Conservation (phyloP, 768 basidiomycete species). For the Pilatotrama ljubarskyi region DNA sequence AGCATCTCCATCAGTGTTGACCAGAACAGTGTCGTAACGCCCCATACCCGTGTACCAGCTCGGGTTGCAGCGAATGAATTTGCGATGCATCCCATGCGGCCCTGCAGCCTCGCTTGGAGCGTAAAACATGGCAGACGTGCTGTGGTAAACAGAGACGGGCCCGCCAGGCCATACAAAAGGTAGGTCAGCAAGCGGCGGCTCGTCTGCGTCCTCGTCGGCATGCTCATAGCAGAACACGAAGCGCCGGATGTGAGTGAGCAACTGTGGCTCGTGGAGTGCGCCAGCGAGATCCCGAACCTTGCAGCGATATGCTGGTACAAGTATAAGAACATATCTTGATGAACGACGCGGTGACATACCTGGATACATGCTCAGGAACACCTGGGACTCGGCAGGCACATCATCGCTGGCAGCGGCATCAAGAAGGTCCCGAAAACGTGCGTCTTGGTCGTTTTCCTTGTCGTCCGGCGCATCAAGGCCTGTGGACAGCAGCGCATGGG, state of each 20-base stretch:
- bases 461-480: not conserved
- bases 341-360: not conserved
- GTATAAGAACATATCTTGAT: too few relatives aligned
- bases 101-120: not conserved
- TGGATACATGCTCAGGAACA: not conserved
- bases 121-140: not conserved
- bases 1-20: not conserved
- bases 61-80: not conserved
- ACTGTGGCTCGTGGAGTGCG: not conserved
- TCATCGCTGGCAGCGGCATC: not conserved
- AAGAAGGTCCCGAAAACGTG: not conserved
- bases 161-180: not conserved
- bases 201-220: not conserved
- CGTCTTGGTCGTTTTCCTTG: not conserved
- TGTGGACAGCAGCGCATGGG: not conserved
- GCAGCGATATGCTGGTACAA: not conserved
- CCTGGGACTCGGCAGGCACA: not conserved
- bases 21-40: not conserved
- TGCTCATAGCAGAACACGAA: not conserved
- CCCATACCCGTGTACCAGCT: not conserved
- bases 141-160: not conserved
- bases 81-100: not conserved
- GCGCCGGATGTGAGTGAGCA: not conserved
- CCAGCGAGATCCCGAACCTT: not conserved
- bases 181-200: not conserved